phyloP scores from a whole-genome alignment of 129 eudicot species.

The Centella asiatica region DNA sequence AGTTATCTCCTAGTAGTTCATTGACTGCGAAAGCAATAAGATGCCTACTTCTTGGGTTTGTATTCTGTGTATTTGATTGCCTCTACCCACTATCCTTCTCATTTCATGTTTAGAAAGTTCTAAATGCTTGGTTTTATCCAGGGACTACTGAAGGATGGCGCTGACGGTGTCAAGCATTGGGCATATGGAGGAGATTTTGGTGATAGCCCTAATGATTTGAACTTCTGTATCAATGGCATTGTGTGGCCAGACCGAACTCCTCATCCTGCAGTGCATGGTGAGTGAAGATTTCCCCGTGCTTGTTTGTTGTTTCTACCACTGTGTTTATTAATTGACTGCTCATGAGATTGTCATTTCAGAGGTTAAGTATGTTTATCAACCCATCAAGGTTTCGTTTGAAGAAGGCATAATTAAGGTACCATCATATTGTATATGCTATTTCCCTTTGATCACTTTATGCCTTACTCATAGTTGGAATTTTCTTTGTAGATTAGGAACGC shows the following conservation, averaged over 20 bases:
- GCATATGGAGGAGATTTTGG: conserved; percentile 98
- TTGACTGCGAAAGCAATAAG: too few species aligned
- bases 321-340: background rate
- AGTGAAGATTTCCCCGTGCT: background rate
- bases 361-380: conserved; percentile 86
- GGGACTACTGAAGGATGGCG: conserved; percentile 69
- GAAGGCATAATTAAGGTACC: conserved; percentile 66
- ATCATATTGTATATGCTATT: conserved; percentile 1
- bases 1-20: too few species aligned
- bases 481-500: conserved; percentile 57
- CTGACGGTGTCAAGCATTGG: conserved; percentile 69
- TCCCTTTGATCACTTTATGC: background rate
- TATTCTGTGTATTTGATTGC: background rate
- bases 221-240: conserved; percentile 84
- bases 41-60: too few species aligned
- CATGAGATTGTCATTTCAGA: conserved; percentile 40
- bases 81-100: background rate
- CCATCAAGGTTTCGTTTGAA: conserved; percentile 58
- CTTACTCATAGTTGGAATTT: background rate
- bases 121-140: conserved; percentile 15
- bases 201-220: conserved; percentile 80
- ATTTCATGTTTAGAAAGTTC: background rate
- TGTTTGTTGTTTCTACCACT: background rate
- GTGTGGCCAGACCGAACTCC: conserved; percentile 89
- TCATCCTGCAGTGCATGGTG: conserved; percentile 88